Evolutionary conservation across 1,139 yeast species (phyloP).

Genomic region (Blastobotrys malaysiensis): DNA sequence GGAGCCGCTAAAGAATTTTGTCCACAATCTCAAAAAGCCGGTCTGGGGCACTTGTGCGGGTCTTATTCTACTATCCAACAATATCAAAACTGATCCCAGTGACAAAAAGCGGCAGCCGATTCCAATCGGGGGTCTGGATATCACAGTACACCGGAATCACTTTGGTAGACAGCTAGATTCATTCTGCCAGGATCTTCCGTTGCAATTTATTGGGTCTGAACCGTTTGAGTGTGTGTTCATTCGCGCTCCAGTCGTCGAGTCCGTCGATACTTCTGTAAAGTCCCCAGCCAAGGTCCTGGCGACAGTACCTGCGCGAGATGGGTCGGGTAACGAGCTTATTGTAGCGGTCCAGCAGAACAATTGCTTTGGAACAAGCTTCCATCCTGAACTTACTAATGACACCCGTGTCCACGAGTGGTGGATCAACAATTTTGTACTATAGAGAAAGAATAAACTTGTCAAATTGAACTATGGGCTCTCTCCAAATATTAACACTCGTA

Average conservation of each 20-base stretch:
- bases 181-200: slow-evolving; percentile 50
- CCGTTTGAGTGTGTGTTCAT: slow-evolving; percentile 62
- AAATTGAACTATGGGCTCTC: too few relatives aligned
- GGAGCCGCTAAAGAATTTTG: slow-evolving; percentile 49
- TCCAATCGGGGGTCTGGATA: slow-evolving; percentile 60
- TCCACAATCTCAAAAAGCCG: slow-evolving; percentile 44
- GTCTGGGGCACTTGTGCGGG: slow-evolving; percentile 92
- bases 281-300: slow-evolving; percentile 27
- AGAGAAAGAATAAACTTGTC: background rate
- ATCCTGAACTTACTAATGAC: slow-evolving; percentile 67
- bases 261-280: slow-evolving; percentile 10
- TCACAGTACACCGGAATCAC: slow-evolving; percentile 64
- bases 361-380: slow-evolving; percentile 71
- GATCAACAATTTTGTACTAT: slow-evolving; percentile 33
- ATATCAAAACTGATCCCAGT: slow-evolving; percentile 41
- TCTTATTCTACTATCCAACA: slow-evolving; percentile 57
- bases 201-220: slow-evolving; percentile 40
- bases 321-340: slow-evolving; percentile 31
- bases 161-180: slow-evolving; percentile 77
- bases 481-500: background rate
- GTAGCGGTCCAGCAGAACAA: slow-evolving; percentile 73
- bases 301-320: slow-evolving; percentile 15
- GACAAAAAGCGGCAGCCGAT: slow-evolving; percentile 49
- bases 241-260: slow-evolving; percentile 64
- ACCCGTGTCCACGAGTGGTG: slow-evolving; percentile 69